Base-by-base conservation (phyloP, 1,139 yeast genomes). In the Yamadazyma atmosphaerica region DNA sequence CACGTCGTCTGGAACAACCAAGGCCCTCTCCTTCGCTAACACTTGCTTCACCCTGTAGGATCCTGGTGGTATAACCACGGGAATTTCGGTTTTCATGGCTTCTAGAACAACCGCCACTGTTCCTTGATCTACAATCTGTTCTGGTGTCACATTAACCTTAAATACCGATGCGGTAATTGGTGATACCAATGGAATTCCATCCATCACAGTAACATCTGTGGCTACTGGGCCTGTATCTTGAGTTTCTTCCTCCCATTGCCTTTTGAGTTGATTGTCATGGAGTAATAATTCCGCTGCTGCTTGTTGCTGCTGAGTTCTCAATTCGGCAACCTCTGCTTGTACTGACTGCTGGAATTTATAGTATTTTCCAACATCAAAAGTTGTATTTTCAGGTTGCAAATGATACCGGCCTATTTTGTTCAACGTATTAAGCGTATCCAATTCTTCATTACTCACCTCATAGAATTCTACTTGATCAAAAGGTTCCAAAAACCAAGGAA, bases 401-500 rank as follows among this genome's bases (percentile, higher is more conserved):
- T n/a, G 9, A 16, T 24, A 33, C 14, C 34, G 29, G 3, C 36
- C 51, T 13, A 41, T 46, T 13, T 35, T 40, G 24, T 44, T 83
- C 51, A 84, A 81, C 48, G 77, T 87, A 14, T 81, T 74, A 52
- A 74, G 70, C 42, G 52, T 59, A 47, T 86, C 92, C 16, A 87
- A 68, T 55, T 84, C 90, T 24, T 71, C 80, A 58, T 87, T 96
- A 17, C 79, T 85, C 2, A 30, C 41, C 18, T 38, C 41, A 32
- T 32, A 38, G 19, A 38, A 35, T 26, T 38, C 92, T 47, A 87
- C 81, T 65, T 86, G 92, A 58, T 87, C 96, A 54, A 87, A 87
- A 49, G 90, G 90, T 11, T 80, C 66, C 51, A 87, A 69, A 51
- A 87, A 65, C 96, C 96, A 87, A 38, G 95, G 96, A 41, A 80